Conservation (phyloP, 2,329 filamentous ascomycete species). For the Cercospora zeae-maydis region DNA sequence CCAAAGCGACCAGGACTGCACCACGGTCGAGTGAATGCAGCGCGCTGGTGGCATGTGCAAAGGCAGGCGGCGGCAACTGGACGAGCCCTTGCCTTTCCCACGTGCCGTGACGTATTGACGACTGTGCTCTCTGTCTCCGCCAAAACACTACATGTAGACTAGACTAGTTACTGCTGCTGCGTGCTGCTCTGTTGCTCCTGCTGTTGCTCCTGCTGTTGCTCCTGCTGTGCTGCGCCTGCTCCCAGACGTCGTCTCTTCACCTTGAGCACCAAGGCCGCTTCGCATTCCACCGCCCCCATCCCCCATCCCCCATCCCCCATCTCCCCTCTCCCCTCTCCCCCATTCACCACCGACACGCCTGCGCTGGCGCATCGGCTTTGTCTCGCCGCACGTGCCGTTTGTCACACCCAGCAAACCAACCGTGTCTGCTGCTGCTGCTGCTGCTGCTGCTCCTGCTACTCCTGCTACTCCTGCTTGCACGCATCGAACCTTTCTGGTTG, state of each 20-base stretch:
- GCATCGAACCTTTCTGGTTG: slow-evolving; percentile 1
- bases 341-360: background rate
- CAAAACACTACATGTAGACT: background rate
- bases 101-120: background rate
- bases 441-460: background rate
- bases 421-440: background rate
- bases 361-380: slow-evolving; percentile 12
- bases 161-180: no score
- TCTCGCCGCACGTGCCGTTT: slow-evolving; percentile 6
- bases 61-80: background rate
- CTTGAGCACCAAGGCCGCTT: background rate
- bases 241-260: background rate
- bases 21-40: background rate
- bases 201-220: no score
- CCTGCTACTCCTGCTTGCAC: background rate
- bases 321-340: background rate
- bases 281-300: background rate
- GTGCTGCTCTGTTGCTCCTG: no score
- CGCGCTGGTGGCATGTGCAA: background rate
- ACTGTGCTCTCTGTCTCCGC: background rate
- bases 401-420: slow-evolving; percentile 8
- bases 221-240: background rate
- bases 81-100: background rate
- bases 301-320: background rate
- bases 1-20: background rate